phyloP scores from a whole-genome alignment of 768 basidiomycete genomes.

The Guyanaporus albipodus region DNA sequence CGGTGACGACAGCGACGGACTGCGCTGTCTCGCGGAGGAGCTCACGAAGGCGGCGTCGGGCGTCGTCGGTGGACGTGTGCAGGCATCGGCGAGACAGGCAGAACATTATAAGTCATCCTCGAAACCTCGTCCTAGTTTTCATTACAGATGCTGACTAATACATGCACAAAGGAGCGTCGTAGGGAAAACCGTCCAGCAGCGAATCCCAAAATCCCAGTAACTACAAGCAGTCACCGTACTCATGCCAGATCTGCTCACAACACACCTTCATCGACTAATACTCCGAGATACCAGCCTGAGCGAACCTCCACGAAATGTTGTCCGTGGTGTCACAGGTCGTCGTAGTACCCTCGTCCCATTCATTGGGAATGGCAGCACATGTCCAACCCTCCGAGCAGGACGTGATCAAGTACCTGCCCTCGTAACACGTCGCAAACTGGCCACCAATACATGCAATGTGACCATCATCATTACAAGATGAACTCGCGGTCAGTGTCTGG shows the following conservation, averaged over 20 bases:
- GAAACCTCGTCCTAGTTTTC: too few relatives aligned
- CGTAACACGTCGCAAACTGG: conserved; percentile 15
- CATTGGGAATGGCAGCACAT: conserved; percentile 24
- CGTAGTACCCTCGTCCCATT: conserved; percentile 12
- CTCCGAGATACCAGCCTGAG: conserved; percentile 19
- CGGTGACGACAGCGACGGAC: conserved; percentile 83
- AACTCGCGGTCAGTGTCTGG: conserved; percentile 8
- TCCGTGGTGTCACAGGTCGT: conserved; percentile 18
- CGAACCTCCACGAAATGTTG: conserved; percentile 16
- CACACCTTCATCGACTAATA: conserved; percentile 10
- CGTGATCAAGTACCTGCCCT: conserved; percentile 10
- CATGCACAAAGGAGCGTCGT: conserved; percentile 8
- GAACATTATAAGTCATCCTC: too few relatives aligned
- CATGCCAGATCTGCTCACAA: conserved; percentile 2
- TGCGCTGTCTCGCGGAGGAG: conserved; percentile 77
- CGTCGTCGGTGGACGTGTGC: conserved; percentile 8
- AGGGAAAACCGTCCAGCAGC: conserved; percentile 14
- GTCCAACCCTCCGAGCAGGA: conserved; percentile 12
- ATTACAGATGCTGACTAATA: background rate
- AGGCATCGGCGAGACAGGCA: background rate
- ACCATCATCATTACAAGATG: conserved; percentile 15
- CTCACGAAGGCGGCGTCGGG: conserved; percentile 38
- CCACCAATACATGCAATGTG: conserved; percentile 19
- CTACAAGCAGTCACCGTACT: conserved; percentile 6
- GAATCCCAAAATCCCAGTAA: conserved; percentile 5